Evolutionary conservation across 2,329 filamentous ascomycete species (phyloP).

Genomic region (Colletotrichum tropicale): DNA sequence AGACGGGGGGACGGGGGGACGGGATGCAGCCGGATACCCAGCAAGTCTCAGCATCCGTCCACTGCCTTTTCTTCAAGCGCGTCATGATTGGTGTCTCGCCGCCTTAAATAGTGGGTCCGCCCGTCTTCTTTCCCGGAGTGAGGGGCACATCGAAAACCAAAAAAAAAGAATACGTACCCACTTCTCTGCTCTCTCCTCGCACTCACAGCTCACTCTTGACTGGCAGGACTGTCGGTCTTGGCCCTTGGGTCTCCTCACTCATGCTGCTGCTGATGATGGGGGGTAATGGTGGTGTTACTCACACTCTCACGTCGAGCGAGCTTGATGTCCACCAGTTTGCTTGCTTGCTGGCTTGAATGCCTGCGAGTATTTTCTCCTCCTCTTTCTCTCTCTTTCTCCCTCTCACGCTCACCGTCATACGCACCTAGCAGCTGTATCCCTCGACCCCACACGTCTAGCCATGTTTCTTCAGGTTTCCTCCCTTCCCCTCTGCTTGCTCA

Average conservation of each 20-base stretch:
- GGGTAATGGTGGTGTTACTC: not conserved
- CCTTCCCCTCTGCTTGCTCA: not conserved
- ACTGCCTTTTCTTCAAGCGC: constrained; percentile 1
- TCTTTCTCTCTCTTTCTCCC: not conserved
- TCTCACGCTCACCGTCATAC: not conserved
- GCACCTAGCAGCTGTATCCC: not conserved
- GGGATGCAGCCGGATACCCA: constrained; percentile 16
- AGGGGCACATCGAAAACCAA: not conserved
- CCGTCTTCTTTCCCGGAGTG: not conserved
- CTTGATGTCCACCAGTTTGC: not conserved
- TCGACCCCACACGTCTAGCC: not conserved
- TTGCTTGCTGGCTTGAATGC: not conserved
- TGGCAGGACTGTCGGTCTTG: not conserved
- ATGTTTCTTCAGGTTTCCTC: not conserved
- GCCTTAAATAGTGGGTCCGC: not conserved
- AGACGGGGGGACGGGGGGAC: not conserved
- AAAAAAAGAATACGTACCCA: not conserved
- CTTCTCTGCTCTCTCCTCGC: not conserved
- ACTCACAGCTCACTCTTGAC: not conserved
- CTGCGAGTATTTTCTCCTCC: not conserved
- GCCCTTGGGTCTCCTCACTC: not conserved
- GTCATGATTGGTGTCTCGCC: not conserved
- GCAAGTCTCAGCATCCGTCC: constrained; percentile 18
- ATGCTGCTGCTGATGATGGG: not conserved
- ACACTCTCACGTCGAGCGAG: not conserved